Conservation (phyloP, 257 asterid genomes). For the Jasminum sambac region DNA sequence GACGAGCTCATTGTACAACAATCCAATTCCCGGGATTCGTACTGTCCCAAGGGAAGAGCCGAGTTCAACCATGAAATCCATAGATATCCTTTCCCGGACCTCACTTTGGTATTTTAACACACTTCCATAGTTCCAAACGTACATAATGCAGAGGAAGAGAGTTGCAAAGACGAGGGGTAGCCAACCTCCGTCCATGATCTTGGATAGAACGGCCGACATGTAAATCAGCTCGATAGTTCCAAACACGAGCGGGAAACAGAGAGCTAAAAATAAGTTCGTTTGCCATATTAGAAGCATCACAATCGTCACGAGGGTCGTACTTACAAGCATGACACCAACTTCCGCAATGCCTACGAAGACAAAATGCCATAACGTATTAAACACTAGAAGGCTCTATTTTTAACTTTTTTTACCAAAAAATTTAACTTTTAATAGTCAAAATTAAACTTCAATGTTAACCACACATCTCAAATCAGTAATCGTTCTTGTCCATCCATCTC, state of each 20-base stretch:
- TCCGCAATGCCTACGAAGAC: slow-evolving; percentile 78
- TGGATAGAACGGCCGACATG: slow-evolving; percentile 79
- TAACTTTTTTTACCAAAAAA: no score
- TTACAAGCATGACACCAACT: slow-evolving; percentile 95
- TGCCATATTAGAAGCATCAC: slow-evolving; percentile 96
- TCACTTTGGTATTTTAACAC: slow-evolving; percentile 83
- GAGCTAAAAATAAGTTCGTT: slow-evolving; percentile 61
- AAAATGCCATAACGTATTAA: background rate
- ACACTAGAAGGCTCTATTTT: no score
- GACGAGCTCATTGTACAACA: slow-evolving; percentile 85
- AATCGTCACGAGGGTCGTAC: slow-evolving; percentile 79
- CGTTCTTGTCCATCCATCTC: no score
- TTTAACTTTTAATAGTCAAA: no score
- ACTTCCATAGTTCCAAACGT: slow-evolving; percentile 92
- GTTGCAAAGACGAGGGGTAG: slow-evolving; percentile 80
- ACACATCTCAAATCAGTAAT: no score
- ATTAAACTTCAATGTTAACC: no score
- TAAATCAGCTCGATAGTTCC: slow-evolving; percentile 77
- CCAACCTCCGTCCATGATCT: slow-evolving; percentile 95
- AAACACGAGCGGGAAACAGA: slow-evolving; percentile 70
- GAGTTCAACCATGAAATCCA: slow-evolving; percentile 75
- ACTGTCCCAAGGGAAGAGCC: slow-evolving; percentile 83
- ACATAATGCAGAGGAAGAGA: slow-evolving; percentile 77
- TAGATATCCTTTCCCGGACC: slow-evolving; percentile 71
- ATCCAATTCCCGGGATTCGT: slow-evolving; percentile 87